Evolutionary conservation across 148 eudicot species (phyloP), one percentile per base, ranked within the genome.

Genomic region (Dianthus caryophyllus): DNA sequence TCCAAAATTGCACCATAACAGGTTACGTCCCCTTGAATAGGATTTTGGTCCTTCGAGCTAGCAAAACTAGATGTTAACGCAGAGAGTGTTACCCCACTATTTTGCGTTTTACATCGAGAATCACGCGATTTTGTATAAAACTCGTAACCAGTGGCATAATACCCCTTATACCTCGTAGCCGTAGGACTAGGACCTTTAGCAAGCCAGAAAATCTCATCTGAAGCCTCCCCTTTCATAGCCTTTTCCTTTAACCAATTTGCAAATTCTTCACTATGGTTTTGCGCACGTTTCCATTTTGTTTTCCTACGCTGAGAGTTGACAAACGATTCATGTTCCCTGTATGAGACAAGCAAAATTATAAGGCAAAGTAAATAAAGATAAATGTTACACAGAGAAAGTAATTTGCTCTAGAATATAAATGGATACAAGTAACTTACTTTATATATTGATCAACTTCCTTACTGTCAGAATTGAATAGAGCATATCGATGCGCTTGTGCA

Each of bases 141-240:
- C n/a, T n/a, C n/a, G n/a, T 53, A 53, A 22, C 29, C 57, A 10
- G 70, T 75, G 13, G 26, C 61, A 55, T 43, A 30, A 51, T 71
- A 71, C 5, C 71, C 71, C 6, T 12, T 27, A 11, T 36, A 76
- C 33, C 65, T 66, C 27, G 22, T 71, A 2, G 52, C 53, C 21
- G 51, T 64, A 9, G 44, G 38, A 47, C 46, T 56, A 50, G 75
- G 79, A 4, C 71, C 71, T 22, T 69, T 69, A 1, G 65, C 73
- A 2, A 69, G 21, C 73, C 57, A 69, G 13, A 58, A 69, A 0
- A 69, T 48, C 18, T 43, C 18, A 31, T 58, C 47, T 2, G 56
- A 3, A 1, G 60, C 47, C n/a, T 18, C 33, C 0, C 16, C 6
- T 0, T 17, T 29, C 10, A 27, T 46, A 0, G 38, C 29, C 15